Conservation (phyloP, 208 protist species). For the Naegleria gruberi region DNA sequence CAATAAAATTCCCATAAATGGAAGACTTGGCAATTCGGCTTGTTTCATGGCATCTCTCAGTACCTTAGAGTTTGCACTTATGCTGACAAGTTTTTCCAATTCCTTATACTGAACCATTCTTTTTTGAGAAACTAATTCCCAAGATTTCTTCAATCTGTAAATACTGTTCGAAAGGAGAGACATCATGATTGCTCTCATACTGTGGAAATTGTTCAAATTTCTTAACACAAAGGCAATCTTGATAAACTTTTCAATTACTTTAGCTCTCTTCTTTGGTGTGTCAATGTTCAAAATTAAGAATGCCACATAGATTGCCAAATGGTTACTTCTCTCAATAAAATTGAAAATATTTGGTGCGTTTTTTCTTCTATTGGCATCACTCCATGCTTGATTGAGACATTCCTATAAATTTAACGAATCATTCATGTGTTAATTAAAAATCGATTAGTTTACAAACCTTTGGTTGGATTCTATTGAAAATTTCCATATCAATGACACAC, state of each 20-base stretch:
- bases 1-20: slow-evolving; percentile 51
- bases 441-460: too few relatives aligned
- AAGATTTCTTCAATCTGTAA: slow-evolving; percentile 17
- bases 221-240: neutral
- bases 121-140: neutral
- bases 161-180: neutral
- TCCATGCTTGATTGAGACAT: slow-evolving; percentile 7
- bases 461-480: neutral
- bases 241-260: neutral
- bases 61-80: neutral
- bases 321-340: neutral
- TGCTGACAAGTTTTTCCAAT: neutral
- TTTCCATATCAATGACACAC: neutral
- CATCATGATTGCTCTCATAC: neutral
- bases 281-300: neutral
- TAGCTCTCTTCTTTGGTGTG: neutral
- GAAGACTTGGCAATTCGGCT: slow-evolving; percentile 22
- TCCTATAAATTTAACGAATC: too few relatives aligned
- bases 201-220: slow-evolving; percentile 11
- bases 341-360: neutral
- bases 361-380: neutral
- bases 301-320: neutral
- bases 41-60: neutral
- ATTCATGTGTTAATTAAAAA: too few relatives aligned
- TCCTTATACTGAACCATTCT: neutral